Percentiles rank a stretch among this genome's conserved stretches.
Evolutionary conservation across 441 rosid species (phyloP).

Genomic region (Biscutella auriculata): DNA sequence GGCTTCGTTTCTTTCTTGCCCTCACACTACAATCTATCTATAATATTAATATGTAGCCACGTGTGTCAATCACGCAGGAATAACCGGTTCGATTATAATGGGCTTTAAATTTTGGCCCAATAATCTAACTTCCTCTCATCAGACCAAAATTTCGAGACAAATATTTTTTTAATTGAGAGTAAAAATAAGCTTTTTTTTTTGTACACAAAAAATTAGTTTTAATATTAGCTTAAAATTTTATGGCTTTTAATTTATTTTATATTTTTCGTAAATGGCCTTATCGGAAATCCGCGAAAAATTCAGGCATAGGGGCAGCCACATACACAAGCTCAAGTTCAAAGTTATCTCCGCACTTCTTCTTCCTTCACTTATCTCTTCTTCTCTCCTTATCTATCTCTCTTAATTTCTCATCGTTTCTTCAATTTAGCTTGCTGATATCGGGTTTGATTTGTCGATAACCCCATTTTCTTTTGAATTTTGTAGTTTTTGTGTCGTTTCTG

Average conservation of each 20-base stretch:
- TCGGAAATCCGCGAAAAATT: constrained; percentile 24
- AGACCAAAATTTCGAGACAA: background rate
- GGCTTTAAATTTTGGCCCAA: constrained; percentile 6
- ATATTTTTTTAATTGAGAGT: no score
- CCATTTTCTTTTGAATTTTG: background rate
- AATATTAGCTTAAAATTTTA: no score
- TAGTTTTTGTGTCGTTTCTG: background rate
- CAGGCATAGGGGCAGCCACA: constrained; percentile 30
- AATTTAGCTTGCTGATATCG: background rate
- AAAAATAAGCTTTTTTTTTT: no score
- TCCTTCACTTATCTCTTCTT: constrained; percentile 16
- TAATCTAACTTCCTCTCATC: background rate
- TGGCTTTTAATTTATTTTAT: background rate
- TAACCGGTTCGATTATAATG: background rate
- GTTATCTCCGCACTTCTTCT: constrained; percentile 17
- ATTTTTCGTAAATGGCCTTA: constrained; percentile 21
- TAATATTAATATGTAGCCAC: constrained; percentile 10
- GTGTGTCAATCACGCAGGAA: background rate
- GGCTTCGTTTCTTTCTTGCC: background rate
- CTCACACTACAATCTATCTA: background rate
- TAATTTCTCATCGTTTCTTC: background rate
- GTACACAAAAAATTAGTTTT: no score
- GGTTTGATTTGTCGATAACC: constrained; percentile 3
- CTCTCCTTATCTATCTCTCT: background rate
- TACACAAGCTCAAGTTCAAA: constrained; percentile 19